Percentiles rank a stretch among this genome's conserved stretches.
phyloP scores from a whole-genome alignment of 225 moss, liverwort and hornwort genomes.

The Sphagnum tenellum region DNA sequence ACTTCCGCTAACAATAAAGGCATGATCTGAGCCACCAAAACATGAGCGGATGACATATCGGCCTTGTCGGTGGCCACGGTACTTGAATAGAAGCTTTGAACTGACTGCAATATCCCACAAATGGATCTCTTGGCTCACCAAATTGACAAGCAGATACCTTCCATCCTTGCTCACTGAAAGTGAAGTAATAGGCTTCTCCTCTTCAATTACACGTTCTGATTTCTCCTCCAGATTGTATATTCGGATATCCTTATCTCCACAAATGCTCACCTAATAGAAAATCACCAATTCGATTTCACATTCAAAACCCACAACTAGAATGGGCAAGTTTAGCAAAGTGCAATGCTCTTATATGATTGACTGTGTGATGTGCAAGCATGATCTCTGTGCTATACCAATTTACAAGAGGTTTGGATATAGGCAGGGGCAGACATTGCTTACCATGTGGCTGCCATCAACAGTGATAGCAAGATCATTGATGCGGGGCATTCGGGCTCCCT shows the following conservation, averaged over 20 bases:
- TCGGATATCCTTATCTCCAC: constrained; percentile 82
- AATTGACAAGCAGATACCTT: constrained; percentile 88
- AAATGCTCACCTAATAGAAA: constrained; percentile 49
- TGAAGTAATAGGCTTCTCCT: constrained; percentile 90
- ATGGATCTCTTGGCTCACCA: constrained; percentile 95
- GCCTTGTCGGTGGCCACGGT: constrained; percentile 84
- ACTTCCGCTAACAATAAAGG: constrained; percentile 99
- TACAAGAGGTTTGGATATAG: too few relatives aligned
- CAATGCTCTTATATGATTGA: too few relatives aligned
- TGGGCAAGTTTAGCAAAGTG: too few relatives aligned
- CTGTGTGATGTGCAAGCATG: too few relatives aligned
- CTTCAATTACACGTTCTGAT: constrained; percentile 83
- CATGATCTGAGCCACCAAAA: constrained; percentile 96
- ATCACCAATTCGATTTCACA: too few relatives aligned
- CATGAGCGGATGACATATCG: constrained; percentile 97
- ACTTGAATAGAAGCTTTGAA: constrained; percentile 75
- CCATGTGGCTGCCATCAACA: too few relatives aligned
- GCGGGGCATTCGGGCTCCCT: too few relatives aligned
- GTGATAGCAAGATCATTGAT: too few relatives aligned
- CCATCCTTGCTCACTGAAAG: constrained; percentile 96
- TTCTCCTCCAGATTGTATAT: constrained; percentile 95
- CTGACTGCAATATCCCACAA: constrained; percentile 82
- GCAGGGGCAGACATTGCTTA: too few relatives aligned
- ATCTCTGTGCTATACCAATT: too few relatives aligned
- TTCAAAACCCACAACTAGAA: too few relatives aligned